phyloP scores from a whole-genome alignment of 2,329 filamentous ascomycete genomes.

The Grosmannia serpens region DNA sequence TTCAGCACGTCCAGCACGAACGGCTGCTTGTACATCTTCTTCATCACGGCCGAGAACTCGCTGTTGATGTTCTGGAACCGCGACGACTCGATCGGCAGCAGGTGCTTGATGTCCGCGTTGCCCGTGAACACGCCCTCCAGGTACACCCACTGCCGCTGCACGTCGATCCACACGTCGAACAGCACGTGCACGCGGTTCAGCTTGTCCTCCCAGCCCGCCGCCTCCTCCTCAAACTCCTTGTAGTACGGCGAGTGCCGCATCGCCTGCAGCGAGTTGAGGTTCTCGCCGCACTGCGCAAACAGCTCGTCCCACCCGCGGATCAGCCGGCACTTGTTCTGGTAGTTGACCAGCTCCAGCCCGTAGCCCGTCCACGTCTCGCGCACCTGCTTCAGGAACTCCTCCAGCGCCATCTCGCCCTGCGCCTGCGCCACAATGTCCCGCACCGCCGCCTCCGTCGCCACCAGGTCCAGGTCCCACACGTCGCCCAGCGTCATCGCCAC shows the following conservation, averaged over 20 bases:
- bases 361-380: constrained; percentile 97
- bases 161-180: constrained; percentile 99
- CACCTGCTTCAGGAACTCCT: constrained; percentile 94
- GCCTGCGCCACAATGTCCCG: constrained; percentile 90
- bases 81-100: constrained; percentile 90
- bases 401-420: constrained; percentile 93
- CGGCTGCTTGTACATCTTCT: constrained; percentile 95
- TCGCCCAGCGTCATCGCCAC: constrained; percentile 95
- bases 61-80: constrained; percentile 99
- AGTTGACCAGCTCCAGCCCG: constrained; percentile 84
- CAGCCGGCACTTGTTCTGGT: constrained; percentile 94
- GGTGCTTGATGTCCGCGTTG: constrained; percentile 96
- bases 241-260: constrained; percentile 99
- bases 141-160: constrained; percentile 99
- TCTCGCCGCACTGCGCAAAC: constrained; percentile 96
- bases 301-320: constrained; percentile 98
- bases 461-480: constrained; percentile 93
- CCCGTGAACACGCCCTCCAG: constrained; percentile 97
- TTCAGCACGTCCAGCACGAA: constrained; percentile 92
- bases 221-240: constrained; percentile 98
- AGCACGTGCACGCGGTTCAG: constrained; percentile 93
- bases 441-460: constrained; percentile 76
- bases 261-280: constrained; percentile 91
- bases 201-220: constrained; percentile 93
- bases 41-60: constrained; percentile 98